Evolutionary conservation across 2,329 filamentous ascomycete species (phyloP).

Genomic region (Cladosporium phlei): DNA sequence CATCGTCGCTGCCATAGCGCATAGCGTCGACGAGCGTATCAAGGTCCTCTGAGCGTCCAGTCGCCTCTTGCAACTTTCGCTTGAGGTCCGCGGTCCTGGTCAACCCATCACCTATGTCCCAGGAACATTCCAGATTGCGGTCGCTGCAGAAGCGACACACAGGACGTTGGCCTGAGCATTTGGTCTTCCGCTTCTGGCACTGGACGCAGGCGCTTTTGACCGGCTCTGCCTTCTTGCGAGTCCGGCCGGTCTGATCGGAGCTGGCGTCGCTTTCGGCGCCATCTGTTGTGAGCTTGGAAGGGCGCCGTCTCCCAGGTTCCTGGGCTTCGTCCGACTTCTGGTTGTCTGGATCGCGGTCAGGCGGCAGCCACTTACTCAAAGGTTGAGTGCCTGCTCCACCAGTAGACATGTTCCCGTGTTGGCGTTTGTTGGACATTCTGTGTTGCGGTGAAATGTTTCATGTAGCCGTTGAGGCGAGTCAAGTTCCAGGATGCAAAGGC

Average conservation of each 20-base stretch:
- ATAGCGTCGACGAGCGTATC: conserved; percentile 5
- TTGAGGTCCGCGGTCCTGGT: conserved; percentile 13
- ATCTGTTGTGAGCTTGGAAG: neutral
- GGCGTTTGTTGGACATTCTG: conserved; percentile 9
- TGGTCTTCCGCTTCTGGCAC: conserved; percentile 14
- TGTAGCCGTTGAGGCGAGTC: too few relatives aligned
- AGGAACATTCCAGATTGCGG: conserved; percentile 9
- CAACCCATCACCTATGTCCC: conserved; percentile 12
- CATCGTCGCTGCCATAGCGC: conserved; percentile 5
- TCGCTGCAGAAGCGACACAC: conserved; percentile 11
- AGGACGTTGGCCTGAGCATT: conserved; percentile 12
- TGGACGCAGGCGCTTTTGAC: conserved; percentile 14
- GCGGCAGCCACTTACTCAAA: too few relatives aligned
- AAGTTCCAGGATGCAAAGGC: too few relatives aligned
- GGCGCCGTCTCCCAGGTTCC: neutral
- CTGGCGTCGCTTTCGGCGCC: conserved; percentile 6
- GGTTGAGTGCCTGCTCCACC: neutral
- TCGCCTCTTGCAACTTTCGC: conserved; percentile 4
- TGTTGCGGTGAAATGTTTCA: too few relatives aligned
- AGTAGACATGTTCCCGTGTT: neutral
- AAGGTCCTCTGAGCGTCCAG: conserved; percentile 1
- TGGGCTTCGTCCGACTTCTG: neutral
- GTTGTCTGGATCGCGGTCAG: too few relatives aligned
- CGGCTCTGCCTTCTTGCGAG: conserved; percentile 11
- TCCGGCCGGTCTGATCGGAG: neutral